Percentiles rank a stretch among this genome's conserved stretches.
These are phyloP conservation scores for Hanseniaspora taiwanica DNA, from an alignment of 805 yeast species.

Conservation along the genomic window DNA sequence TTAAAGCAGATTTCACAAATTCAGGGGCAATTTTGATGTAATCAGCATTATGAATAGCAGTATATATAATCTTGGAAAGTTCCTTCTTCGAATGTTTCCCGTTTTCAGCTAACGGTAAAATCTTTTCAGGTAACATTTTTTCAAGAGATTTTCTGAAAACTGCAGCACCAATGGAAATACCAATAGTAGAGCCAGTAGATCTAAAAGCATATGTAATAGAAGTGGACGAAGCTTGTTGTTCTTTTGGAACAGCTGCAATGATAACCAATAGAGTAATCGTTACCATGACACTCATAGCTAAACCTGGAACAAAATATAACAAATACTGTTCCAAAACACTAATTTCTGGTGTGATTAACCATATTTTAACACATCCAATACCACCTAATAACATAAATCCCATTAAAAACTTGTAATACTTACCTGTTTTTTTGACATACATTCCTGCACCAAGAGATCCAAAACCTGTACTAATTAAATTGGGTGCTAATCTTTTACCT, in stretches of 20 bases:
- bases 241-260: constrained; percentile 59
- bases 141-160: constrained; percentile 39
- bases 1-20: constrained; percentile 33
- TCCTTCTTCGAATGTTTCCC: constrained; percentile 25
- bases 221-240: constrained; percentile 70
- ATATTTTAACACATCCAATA: constrained; percentile 31
- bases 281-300: constrained; percentile 44
- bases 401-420: constrained; percentile 36
- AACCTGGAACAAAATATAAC: constrained; percentile 35
- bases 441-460: constrained; percentile 53
- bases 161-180: constrained; percentile 57
- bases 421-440: constrained; percentile 53
- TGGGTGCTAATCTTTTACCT: constrained; percentile 48
- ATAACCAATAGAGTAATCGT: constrained; percentile 55
- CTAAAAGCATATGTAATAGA: constrained; percentile 83
- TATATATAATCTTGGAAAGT: constrained; percentile 32
- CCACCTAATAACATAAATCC: constrained; percentile 30
- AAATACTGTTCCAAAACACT: constrained; percentile 30
- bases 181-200: constrained; percentile 76
- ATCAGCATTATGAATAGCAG: constrained; percentile 44
- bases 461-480: constrained; percentile 41
- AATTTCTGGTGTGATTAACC: constrained; percentile 21
- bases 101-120: constrained; percentile 23
- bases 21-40: constrained; percentile 42
- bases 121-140: constrained; percentile 16